Evolutionary conservation across 1,284 basidiomycete genomes (phyloP).

Genomic region (Austroboletus novae-zelandiae): DNA sequence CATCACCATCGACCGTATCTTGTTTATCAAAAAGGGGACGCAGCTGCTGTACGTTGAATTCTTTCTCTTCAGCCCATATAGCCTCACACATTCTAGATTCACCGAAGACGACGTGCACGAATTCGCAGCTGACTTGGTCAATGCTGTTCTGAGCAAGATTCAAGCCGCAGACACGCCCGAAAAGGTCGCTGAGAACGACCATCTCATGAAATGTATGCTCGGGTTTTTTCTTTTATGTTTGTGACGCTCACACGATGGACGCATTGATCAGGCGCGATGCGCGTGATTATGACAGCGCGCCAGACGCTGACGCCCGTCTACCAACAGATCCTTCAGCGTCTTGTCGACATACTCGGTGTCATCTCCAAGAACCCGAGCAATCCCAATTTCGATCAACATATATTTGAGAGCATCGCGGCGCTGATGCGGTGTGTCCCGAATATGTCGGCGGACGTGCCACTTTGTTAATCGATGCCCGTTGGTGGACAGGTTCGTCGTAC

Average conservation of each 20-base stretch:
- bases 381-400: slow-evolving; percentile 96
- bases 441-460: no score
- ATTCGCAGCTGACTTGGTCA: slow-evolving; percentile 74
- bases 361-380: slow-evolving; percentile 97
- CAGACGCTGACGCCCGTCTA: slow-evolving; percentile 73
- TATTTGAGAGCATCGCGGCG: slow-evolving; percentile 93
- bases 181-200: slow-evolving; percentile 97
- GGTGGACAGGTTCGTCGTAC: slow-evolving; percentile 69
- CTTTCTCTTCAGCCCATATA: not conserved
- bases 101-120: slow-evolving; percentile 83
- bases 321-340: slow-evolving; percentile 66
- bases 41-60: slow-evolving; percentile 57
- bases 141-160: slow-evolving; percentile 80
- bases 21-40: slow-evolving; percentile 81
- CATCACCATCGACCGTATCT: slow-evolving; percentile 85
- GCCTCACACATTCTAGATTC: slow-evolving; percentile 55
- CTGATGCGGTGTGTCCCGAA: slow-evolving; percentile 66
- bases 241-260: slow-evolving; percentile 5
- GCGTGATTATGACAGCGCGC: slow-evolving; percentile 87
- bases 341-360: slow-evolving; percentile 81
- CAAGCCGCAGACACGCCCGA: slow-evolving; percentile 84
- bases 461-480: no score
- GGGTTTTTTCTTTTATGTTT: not conserved
- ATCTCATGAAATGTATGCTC: slow-evolving; percentile 90
- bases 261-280: slow-evolving; percentile 72